phyloP scores from a whole-genome alignment of 139 green algal species.

The Micractinium sp. region DNA sequence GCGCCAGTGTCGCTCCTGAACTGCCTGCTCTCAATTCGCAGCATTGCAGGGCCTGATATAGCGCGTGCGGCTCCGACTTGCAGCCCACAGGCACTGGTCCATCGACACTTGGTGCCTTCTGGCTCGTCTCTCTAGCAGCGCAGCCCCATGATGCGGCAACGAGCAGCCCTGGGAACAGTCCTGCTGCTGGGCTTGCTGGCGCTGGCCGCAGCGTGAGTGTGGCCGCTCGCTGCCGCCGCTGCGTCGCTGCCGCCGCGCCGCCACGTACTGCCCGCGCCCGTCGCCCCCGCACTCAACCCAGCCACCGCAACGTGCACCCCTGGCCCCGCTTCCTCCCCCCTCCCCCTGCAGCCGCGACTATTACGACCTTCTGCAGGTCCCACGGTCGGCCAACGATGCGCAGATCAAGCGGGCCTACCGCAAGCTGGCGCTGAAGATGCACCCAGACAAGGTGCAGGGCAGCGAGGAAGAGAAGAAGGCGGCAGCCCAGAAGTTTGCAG shows the following conservation, averaged over 20 bases:
- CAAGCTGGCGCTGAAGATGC: conserved; percentile 96
- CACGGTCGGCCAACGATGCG: conserved; percentile 76
- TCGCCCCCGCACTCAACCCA: not conserved
- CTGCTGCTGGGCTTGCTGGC: conserved; percentile 21
- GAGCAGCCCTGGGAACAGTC: not conserved
- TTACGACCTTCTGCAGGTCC: conserved; percentile 91
- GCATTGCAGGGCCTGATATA: too few species aligned
- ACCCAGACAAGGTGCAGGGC: conserved; percentile 94
- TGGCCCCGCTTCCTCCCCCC: not conserved
- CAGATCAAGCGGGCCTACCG: conserved; percentile 96
- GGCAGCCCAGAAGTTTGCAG: conserved; percentile 93
- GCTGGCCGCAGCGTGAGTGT: conserved; percentile 34
- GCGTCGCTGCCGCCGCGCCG: too few species aligned
- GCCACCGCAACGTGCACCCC: not conserved
- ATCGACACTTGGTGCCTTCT: too few species aligned
- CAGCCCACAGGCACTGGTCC: not conserved
- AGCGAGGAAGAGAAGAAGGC: conserved; percentile 88
- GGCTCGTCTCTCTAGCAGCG: not conserved
- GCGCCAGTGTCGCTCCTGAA: too few species aligned
- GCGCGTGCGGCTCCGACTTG: not conserved
- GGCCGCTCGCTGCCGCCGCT: not conserved
- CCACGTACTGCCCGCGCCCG: not conserved
- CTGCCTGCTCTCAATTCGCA: too few species aligned
- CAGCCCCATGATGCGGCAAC: not conserved
- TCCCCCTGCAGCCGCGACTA: conserved; percentile 81